These are phyloP conservation scores for Aristolochia contorta DNA, from an alignment of 164 flowering plant genomes.

Conservation along the genomic window DNA sequence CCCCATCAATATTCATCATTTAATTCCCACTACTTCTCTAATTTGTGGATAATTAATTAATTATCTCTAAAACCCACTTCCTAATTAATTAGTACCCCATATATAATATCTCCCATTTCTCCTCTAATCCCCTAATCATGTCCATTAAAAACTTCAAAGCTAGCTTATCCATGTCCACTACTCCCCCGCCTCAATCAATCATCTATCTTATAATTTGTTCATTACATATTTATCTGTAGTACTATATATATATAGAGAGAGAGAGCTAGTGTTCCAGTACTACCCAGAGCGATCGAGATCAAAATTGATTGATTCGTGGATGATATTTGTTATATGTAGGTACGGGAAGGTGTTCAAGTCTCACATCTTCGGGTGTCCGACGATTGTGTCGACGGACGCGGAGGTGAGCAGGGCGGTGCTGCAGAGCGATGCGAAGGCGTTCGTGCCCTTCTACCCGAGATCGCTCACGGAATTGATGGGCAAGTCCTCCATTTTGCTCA, in stretches of 20 bases:
- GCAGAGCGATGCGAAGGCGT: conserved; percentile 67
- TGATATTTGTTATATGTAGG: conserved; percentile 30
- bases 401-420: conserved; percentile 68
- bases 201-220: background rate
- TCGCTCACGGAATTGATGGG: conserved; percentile 91
- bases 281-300: too few relatives aligned
- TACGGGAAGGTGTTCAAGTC: conserved; percentile 97
- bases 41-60: too few relatives aligned
- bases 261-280: too few relatives aligned
- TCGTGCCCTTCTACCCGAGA: conserved; percentile 80
- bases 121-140: too few relatives aligned
- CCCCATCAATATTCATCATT: too few relatives aligned
- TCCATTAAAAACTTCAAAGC: background rate
- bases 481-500: conserved; percentile 67
- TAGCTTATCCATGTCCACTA: too few relatives aligned
- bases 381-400: conserved; percentile 79
- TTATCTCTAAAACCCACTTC: too few relatives aligned
- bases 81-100: too few relatives aligned
- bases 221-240: too few relatives aligned
- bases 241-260: too few relatives aligned
- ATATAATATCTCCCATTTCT: too few relatives aligned
- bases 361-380: conserved; percentile 78
- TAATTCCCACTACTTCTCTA: too few relatives aligned
- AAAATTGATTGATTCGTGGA: background rate
- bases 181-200: background rate